Evolutionary conservation across 1,284 basidiomycete genomes (phyloP), one percentile per base, ranked within the genome.

Genomic region (Cryptococcus floricola): DNA sequence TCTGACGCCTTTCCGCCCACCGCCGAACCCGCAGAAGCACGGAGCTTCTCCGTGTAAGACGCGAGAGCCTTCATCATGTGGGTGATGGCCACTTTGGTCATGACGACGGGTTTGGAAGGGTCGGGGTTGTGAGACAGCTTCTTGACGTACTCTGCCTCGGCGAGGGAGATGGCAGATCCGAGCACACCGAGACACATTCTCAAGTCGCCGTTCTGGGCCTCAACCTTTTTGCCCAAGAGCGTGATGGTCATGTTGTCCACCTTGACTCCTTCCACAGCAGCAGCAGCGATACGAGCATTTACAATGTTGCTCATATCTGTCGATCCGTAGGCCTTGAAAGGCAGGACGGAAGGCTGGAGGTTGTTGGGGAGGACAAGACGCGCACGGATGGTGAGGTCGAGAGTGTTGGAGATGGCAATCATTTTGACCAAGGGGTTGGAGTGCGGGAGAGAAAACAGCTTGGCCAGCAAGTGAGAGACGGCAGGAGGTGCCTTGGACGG

Each of bases 191-290:
- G 64, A 52, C 74, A 76, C 69, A 73, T 73, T 45, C 76, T 56
- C 38, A 77, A 54, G 61, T 77, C 76, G 7, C 76, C 76, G 54
- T 76, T 76, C 62, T 73, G 70, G 14, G 74, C 74, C 56, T 76
- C 71, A 31, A 76, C 74, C 54, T 76, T 76, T 25, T 71, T 62
- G 23, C 66, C 66, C n/a, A 75, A 64, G 12, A 77, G 65, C 57
- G 75, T 74, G 42, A 72, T 60, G 2, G 75, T 73, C 42, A 70
- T 70, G 23, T 58, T 52, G 56, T 77, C 76, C 12, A 75, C 66
- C 50, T 70, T 66, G 50, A 65, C 64, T 3, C 46, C 54, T 9
- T 62, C 62, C 2, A 53, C 49, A 14, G 51, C 46, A 8, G 63
- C 62, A 1, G 57, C 46, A 4, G 58, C 58, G 19, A 76, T 56